Evolutionary conservation across 495 filamentous ascomycete species (phyloP), one percentile per base, ranked within the genome.

Genomic region (Xylaria acuta): DNA sequence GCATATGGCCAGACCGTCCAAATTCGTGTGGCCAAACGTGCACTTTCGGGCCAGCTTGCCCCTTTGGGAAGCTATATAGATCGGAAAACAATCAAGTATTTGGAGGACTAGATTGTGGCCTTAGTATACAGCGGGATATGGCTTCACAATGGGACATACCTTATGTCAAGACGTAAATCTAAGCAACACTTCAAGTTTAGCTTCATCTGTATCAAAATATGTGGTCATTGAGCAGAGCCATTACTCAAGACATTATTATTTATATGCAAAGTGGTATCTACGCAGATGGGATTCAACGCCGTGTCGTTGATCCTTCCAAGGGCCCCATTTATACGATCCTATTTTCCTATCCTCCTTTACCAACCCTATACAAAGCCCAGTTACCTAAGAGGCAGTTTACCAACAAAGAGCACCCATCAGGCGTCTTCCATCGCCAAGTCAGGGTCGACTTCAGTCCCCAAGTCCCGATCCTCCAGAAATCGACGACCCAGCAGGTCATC

Each of bases 381-480:
- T 49, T 32, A 49, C 40, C 43, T 9, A 36, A 18, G 22, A 30
- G 1, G 41, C 25, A 43, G 18, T 49, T n/a, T 47, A 60, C 40
- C 4, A 38, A 38, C 12, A 41, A 62, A 70, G 43, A 45, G 30
- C 18, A 43, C 3, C 5, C 1, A 72, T 77, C 59, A 79, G 34
- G 47, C 64, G 25, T 76, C 80, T 38, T 72, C 73, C 83, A 82
- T 83, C 64, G 76, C 79, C 65, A 83, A 73, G 65, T 86, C 85
- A 20, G 88, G 87, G 82, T 99, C 96, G 47, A 94, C 82, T 77
- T 91, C 87, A 0, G 84, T 88, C 18, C 96, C 96, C 74, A 99
- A 81, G 82, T 98, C 93, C 65, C 84, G 80, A 27, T 95, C 91
- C 76, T 97, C 95, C 58, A 99, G 79, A 78, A 99, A 98, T 56